These are phyloP conservation scores for Cairneyella variabilis DNA, from an alignment of 495 filamentous ascomycete genomes.

Conservation along the genomic window DNA sequence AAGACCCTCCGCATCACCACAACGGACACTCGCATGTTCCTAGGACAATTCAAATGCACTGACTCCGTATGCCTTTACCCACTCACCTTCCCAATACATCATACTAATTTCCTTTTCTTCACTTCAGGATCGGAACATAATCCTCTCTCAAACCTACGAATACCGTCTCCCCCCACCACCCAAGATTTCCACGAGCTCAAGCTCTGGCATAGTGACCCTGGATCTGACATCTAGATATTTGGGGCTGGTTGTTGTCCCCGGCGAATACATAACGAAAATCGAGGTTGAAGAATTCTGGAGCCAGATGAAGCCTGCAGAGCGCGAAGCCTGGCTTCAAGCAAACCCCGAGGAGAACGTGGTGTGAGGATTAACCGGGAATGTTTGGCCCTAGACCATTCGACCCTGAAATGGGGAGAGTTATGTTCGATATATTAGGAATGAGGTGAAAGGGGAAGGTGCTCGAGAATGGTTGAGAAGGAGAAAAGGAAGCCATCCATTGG, in stretches of 20 bases:
- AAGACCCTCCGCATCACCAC: conserved; percentile 74
- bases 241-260: conserved; percentile 87
- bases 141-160: conserved; percentile 80
- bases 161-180: conserved; percentile 69
- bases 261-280: conserved; percentile 78
- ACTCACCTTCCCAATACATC: conserved; percentile 32
- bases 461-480: too few relatives aligned
- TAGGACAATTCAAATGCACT: conserved; percentile 89
- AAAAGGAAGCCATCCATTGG: too few relatives aligned
- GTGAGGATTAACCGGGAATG: too few relatives aligned
- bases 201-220: conserved; percentile 36
- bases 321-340: background rate
- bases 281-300: conserved; percentile 73
- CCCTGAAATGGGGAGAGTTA: too few relatives aligned
- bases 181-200: conserved; percentile 13
- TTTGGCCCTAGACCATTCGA: too few relatives aligned
- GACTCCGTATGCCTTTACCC: conserved; percentile 60
- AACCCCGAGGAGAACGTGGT: background rate
- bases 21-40: conserved; percentile 82
- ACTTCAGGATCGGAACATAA: conserved; percentile 72
- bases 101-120: conserved; percentile 40
- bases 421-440: too few relatives aligned
- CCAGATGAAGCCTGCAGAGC: conserved; percentile 30
- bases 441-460: background rate
- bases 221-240: conserved; percentile 82